Base-by-base conservation (phyloP, 2,329 filamentous ascomycete species). In the Boeremia lycopersici region DNA sequence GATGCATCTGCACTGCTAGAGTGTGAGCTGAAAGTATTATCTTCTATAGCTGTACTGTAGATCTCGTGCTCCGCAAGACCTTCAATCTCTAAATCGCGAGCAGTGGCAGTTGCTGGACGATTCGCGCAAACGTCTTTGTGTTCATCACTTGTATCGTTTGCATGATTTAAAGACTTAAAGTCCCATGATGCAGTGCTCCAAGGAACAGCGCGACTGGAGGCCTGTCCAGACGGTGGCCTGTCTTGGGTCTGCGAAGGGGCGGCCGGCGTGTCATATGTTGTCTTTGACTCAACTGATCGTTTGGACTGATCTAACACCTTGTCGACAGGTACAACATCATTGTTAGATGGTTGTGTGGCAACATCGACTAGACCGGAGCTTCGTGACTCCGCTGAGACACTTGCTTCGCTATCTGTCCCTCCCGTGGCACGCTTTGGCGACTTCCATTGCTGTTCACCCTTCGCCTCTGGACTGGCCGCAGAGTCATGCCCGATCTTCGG, bases 1-100 rank as follows among this genome's bases (percentile, higher is more conserved):
- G 66, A 69, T 6, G 36, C 38, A 17, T 38, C 56, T 11, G 53
- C 46, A 40, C 62, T 63, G 13, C 28, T 34, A 9, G 63, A 63
- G 23, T 46, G 49, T 15, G 66, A 62, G 29, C 51, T 50, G 4
- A 41, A 25, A 9, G 25, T 12, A 23, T 47, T 50, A 17, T 50
- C 46, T 26, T 55, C 52, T 5, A 55, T 29, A 19, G 52, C 46
- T 33, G 52, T 55, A 13, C 36, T 50, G 31, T 55, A 50, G 3
- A 35, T 36, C 10, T 57, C 53, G 11, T 56, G 55, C n/a, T 48
- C 50, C 23, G 29, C 44, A 35, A 48, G 56, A 4, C 40, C 33
- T 17, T 53, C 50, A n/a, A 45, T 38, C 3, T 63, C 57, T 12
- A 44, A 29, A n/a, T 49, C 39, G n/a, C 28, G 23, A 17, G 48